Conservation (phyloP, 139 green algal species). For the Desmodesmus armatus region DNA sequence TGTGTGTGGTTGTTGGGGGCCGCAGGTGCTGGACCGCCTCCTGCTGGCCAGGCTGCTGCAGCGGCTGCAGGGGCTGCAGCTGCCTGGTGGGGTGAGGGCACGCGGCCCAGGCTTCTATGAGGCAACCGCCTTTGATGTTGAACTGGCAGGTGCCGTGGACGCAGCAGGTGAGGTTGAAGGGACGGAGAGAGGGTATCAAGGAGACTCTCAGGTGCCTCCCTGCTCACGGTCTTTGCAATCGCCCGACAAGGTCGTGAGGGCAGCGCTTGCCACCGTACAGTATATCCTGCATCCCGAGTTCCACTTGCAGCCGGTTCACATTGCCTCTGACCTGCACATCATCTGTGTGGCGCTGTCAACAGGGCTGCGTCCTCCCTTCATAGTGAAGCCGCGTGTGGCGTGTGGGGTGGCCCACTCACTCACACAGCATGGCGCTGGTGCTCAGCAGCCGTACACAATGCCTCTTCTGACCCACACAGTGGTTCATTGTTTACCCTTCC, state of each 20-base stretch:
- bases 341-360: neutral
- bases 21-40: slow-evolving; percentile 56
- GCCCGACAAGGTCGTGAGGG: too few relatives aligned
- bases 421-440: slow-evolving; percentile 81
- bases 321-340: neutral
- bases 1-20: too few relatives aligned
- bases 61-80: slow-evolving; percentile 20
- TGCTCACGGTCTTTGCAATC: too few relatives aligned
- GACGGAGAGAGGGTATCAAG: neutral
- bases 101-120: slow-evolving; percentile 30
- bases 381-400: slow-evolving; percentile 80
- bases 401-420: slow-evolving; percentile 76
- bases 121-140: neutral
- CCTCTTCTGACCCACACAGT: too few relatives aligned
- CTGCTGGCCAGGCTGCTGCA: slow-evolving; percentile 29
- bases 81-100: slow-evolving; percentile 27
- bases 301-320: neutral
- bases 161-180: neutral
- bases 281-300: too few relatives aligned
- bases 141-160: neutral
- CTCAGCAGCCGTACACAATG: slow-evolving; percentile 46
- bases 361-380: slow-evolving; percentile 67
- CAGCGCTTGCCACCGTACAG: too few relatives aligned
- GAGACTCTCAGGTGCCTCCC: neutral
- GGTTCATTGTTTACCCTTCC: too few relatives aligned